These are phyloP conservation scores for Borealophlyctis nickersoniae DNA, from an alignment of 192 early-diverging fungal genomes.

Conservation along the genomic window DNA sequence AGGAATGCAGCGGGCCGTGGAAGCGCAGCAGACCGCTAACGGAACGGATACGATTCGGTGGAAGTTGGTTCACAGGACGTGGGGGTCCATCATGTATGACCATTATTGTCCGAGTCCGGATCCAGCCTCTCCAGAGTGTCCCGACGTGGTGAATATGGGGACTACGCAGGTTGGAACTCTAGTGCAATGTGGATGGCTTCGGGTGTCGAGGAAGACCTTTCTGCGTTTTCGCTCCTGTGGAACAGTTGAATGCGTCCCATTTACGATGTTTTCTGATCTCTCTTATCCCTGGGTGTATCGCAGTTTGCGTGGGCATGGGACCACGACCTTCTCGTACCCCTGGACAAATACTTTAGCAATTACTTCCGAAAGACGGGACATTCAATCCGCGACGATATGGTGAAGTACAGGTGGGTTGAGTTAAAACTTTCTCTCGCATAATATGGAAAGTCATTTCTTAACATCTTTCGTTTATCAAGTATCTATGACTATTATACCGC, in stretches of 20 bases:
- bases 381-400: background rate
- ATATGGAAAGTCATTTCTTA: background rate
- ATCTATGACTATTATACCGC: background rate
- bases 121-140: background rate
- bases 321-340: background rate
- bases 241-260: background rate
- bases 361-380: background rate
- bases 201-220: too few relatives aligned
- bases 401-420: background rate
- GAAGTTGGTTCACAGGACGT: background rate
- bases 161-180: background rate
- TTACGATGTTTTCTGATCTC: background rate
- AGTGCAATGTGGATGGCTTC: background rate
- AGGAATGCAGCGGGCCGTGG: background rate
- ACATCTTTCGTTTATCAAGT: background rate
- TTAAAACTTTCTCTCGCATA: too few relatives aligned
- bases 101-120: background rate
- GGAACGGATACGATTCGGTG: background rate
- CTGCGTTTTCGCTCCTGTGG: too few relatives aligned
- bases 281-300: too few relatives aligned
- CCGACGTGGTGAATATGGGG: background rate
- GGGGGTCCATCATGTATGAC: background rate
- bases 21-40: background rate
- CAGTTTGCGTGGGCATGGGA: background rate
- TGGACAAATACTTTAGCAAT: background rate